Base-by-base conservation (phyloP, 768 basidiomycete species). In the Russula emetica region DNA sequence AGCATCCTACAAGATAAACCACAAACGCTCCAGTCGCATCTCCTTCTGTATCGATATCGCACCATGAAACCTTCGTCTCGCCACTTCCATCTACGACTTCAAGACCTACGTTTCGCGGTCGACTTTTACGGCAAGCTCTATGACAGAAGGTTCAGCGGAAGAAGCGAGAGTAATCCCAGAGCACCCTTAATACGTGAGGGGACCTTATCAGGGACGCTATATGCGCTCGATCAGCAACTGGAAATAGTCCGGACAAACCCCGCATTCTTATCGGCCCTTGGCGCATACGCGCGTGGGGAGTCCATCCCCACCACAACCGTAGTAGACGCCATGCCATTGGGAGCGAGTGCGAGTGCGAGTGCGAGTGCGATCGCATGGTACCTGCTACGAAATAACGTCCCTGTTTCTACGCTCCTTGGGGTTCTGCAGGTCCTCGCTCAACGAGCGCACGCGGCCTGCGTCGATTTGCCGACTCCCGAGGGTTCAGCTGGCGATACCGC, bases 1-100 rank as follows among this genome's bases (percentile, higher is more conserved):
- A 88, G 90, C 74, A 88, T 98, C 55, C 77, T 94, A n/a, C 86
- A 91, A 72, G 94, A 95, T 75, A 97, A 96, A 72, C 85, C 88
- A 14, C 82, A 85, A 62, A 86, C 89, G 0, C 75, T 95, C 4
- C 85, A 88, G 68, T 80, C 87, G 0, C 88, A 93, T 71, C 76
- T 94, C 2, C 84, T 83, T 1, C 72, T 94, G 32, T 91, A 86
- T 71, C 81, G 78, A 55, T 85, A 85, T 69, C 85, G 90, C 62
- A 80, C 75, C 58, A 84, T 86, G 81, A 76, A 79, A 4, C 82
- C 83, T 0, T 69, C 74, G 4, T 82, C 83, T 7, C 80, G 77
- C 10, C 85, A 83, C 71, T 90, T 87, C 74, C 82, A 85, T 68
- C 75, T 92, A 50, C 78, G 83, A 8, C 72, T 91, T 26, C 87